Evolutionary conservation across 2,329 filamentous ascomycete genomes (phyloP), one percentile per base, ranked within the genome.

Genomic region (Waltergamsia citrina): DNA sequence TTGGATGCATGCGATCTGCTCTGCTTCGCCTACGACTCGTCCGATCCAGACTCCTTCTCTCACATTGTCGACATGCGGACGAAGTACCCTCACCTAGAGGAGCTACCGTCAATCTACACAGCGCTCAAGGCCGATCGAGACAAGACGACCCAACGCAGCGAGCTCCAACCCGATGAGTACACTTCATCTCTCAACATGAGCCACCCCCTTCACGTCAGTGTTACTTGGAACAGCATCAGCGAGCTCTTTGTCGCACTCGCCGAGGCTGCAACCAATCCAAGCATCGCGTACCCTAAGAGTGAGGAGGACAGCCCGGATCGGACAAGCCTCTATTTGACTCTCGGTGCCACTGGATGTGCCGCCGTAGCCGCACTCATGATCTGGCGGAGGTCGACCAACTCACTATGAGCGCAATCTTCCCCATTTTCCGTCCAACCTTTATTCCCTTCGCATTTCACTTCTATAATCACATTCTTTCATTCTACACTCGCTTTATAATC

Each of bases 11-110:
- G 90, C 57, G 92, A 98, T 56, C 71, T 98, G 17, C 73, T 98
- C 29, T 94, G 90, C 59, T 96, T 94, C 59, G 81, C 86, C 1
- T 98, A 96, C 60, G 92, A 98, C 62, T 96, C 90, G 3, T 93
- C 87, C 2, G 88, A 98, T 41, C 90, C 92, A 0, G 88, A 96
- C 56, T 94, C 86, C 4, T 98, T 98, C 56, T 78, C 83, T 2
- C 88, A 96, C 51, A 86, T 98, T 34, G 83, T 90, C 24, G 74
- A 83, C 14, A 67, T 95, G 32, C 79, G 88, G 28, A 71, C 75
- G 36, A 83, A 80, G 47, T 83, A 90, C 45, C 78, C 86, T 0
- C 81, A 92, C 36, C 71, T 98, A 3, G 84, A 94, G 52, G 79
- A 85, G n/a, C 65, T 98, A 19, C 92, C 92, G 0, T 81, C 85